These are phyloP conservation scores for Paramyrothecium sp. DNA, from an alignment of 2,329 filamentous ascomycete genomes.

Conservation along the genomic window DNA sequence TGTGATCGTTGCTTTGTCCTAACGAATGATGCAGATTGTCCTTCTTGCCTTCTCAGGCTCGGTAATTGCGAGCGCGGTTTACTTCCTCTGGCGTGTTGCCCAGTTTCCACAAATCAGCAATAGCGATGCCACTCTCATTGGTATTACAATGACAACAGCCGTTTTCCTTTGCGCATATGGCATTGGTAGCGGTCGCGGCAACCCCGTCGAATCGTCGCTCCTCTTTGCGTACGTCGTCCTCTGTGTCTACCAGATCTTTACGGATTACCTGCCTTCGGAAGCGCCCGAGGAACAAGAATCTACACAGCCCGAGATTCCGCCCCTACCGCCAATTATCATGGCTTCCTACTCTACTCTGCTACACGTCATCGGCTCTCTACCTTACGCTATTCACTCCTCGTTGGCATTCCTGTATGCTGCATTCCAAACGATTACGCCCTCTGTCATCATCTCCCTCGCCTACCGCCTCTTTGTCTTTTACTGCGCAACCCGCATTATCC, in stretches of 20 bases:
- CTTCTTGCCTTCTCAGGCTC: conserved; percentile 85
- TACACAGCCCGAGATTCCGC: conserved; percentile 83
- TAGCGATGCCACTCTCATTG: conserved; percentile 88
- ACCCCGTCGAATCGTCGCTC: conserved; percentile 90
- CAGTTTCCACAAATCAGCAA: conserved; percentile 93
- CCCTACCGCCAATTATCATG: conserved; percentile 97
- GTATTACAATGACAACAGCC: conserved; percentile 86
- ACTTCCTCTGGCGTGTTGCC: conserved; percentile 94
- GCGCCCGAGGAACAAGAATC: conserved; percentile 46
- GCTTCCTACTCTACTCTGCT: conserved; percentile 92
- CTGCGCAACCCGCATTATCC: conserved; percentile 92
- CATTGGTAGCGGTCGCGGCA: conserved; percentile 89
- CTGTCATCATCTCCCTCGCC: conserved; percentile 89
- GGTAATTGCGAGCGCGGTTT: conserved; percentile 88
- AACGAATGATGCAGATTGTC: conserved; percentile 65
- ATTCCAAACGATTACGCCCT: conserved; percentile 92
- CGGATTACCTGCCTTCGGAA: conserved; percentile 86
- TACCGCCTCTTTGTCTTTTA: conserved; percentile 96
- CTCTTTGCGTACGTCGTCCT: conserved; percentile 98
- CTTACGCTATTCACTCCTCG: conserved; percentile 76
- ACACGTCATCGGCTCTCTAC: conserved; percentile 79
- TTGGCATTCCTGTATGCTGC: conserved; percentile 87
- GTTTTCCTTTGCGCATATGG: conserved; percentile 93
- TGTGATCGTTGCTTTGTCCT: conserved; percentile 19
- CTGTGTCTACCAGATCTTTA: conserved; percentile 99